Evolutionary conservation across 441 rosid species (phyloP), one percentile per base, ranked within the genome.

Genomic region (Arabidopsis hybrid): DNA sequence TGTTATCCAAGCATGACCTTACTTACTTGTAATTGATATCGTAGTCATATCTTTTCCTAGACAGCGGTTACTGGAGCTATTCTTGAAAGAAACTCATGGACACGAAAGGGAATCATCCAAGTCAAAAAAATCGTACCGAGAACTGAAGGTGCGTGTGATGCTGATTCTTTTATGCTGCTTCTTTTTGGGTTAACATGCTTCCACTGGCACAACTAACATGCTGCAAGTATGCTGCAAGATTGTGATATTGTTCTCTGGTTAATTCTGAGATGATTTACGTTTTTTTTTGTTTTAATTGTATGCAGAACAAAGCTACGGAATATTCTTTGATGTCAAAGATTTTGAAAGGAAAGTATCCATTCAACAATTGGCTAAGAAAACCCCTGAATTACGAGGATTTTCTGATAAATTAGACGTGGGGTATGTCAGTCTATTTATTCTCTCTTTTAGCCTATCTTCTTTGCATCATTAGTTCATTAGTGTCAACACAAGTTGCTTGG

Each of bases 271-370:
- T 73, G 26, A 14, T 26, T 29, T 46, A 21, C 16, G 12, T 13
- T 3, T 13, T 14, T n/a, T 31, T 58, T 39, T 18, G 7, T 46
- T 73, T 45, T 65, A 21, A 35, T 60, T 71, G 3, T 76, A 53
- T 85, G 84, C 84, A 89, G 99, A 86, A 88, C 17, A 76, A 80
- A 66, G 93, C 91, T 26, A 78, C 69, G n/a, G 83, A 78, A 52
- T 92, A 89, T 78, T 46, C 57, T 35, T 8, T 62, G 71, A 78
- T 69, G 78, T 74, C 82, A 35, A 74, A 58, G 71, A 64, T 50
- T 34, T 74, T 79, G 10, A 73, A 74, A 74, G 76, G 78, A 50
- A 73, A 58, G 47, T 51, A 74, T 56, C 78, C 81, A 34, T 78
- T 78, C 71, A 78, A 64, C 56, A 73, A 65, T 29, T 78, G 78